Conservation (phyloP, 371 early-diverging fungal species). For the Saksenaea oblongispora region DNA sequence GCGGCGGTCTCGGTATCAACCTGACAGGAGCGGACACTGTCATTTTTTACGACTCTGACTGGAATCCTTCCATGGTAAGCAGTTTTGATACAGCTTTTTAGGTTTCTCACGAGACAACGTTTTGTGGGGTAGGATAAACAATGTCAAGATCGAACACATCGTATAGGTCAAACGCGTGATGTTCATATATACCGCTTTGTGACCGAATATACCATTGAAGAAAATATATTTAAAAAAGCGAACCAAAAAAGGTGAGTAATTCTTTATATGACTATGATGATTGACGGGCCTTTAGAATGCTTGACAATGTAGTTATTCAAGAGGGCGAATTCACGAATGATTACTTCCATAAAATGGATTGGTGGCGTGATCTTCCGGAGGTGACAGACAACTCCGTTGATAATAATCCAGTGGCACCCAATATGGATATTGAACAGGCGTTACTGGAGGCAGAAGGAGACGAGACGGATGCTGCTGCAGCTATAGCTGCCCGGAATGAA, state of each 20-base stretch:
- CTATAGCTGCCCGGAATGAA: constrained; percentile 67
- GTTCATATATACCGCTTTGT: constrained; percentile 94
- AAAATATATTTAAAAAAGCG: constrained; percentile 81
- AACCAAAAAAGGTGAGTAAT: constrained; percentile 74
- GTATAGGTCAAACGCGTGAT: constrained; percentile 93
- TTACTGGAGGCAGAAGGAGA: constrained; percentile 69
- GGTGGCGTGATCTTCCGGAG: constrained; percentile 67
- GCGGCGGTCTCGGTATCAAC: constrained; percentile 98
- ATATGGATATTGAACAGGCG: constrained; percentile 64
- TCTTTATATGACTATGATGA: neutral
- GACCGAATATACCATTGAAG: constrained; percentile 87
- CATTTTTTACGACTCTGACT: constrained; percentile 95
- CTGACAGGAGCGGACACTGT: constrained; percentile 96
- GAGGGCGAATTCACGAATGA: constrained; percentile 82
- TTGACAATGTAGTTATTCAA: constrained; percentile 88
- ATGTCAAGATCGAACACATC: constrained; percentile 86
- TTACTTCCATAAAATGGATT: constrained; percentile 66
- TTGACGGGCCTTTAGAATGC: constrained; percentile 40
- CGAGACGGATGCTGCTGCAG: constrained; percentile 70
- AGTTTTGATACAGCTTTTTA: neutral
- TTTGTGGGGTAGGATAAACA: constrained; percentile 42
- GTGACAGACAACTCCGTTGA: constrained; percentile 41
- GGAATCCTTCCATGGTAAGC: constrained; percentile 90
- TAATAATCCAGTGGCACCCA: constrained; percentile 18
- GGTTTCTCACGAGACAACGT: constrained; percentile 12